Base-by-base conservation (phyloP, 1,284 basidiomycete species). In the Meripilus lineatus region DNA sequence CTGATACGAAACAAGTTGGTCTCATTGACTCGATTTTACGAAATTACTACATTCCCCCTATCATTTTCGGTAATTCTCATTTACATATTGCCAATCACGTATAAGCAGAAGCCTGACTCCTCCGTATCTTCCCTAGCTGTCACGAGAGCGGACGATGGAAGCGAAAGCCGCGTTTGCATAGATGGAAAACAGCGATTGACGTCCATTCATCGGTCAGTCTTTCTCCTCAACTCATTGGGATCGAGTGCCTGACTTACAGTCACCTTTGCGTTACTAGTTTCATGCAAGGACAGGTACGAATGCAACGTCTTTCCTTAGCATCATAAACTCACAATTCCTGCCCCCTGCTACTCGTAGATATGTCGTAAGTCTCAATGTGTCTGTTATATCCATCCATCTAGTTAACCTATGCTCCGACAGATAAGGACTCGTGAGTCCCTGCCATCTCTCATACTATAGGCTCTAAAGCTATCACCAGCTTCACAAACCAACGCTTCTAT, bases 131-230 rank as follows among this genome's bases (percentile, higher is more conserved):
- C 20, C 14, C 26, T 46, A 75, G 75, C 75, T 28, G 72, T 77
- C 2, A 68, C 68, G 4, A 50, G 55, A 1, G 56, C 65, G 18
- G 73, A 80, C 1, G 81, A 85, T 52, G 84, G 84, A 0, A 64
- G 71, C 1, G 82, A 86, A 52, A 68, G 61, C 0, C 76, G 75
- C 48, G 79, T 75, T 0, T 88, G 84, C 50, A 86, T 89, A 13
- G 85, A 88, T 54, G 85, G 85, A 6, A 89, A 89, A 56, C 85
- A 89, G 56, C 67, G 85, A n/a, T 55, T 88, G 46, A 88, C 86
- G 0, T 84, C 82, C 0, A 79, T 89, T 36, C 71, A 78, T 32
- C 66, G 70, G 81, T 81, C 47, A 38, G 73, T 62, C 4, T 18
- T 22, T 4, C 7, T 38, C 21, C 23, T 15, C n/a, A n/a, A n/a